Percentiles rank a stretch among this genome's conserved stretches.
Evolutionary conservation across 352 stramenopile genomes (phyloP).

Genomic region (Aphanomyces cochlioides): DNA sequence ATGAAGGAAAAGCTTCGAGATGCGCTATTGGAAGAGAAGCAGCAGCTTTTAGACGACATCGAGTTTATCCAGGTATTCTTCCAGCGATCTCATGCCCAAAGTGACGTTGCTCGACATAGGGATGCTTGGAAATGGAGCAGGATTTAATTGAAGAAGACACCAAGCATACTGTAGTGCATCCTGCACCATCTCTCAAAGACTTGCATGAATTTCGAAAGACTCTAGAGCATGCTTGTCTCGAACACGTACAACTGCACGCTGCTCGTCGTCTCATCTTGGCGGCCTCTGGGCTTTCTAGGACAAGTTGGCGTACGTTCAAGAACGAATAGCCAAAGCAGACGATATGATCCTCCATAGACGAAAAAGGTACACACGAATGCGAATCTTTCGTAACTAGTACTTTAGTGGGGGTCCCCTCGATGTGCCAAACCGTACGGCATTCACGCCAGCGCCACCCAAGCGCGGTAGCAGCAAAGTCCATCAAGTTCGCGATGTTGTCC

Average conservation of each 20-base stretch:
- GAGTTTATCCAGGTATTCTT: conserved; percentile 70
- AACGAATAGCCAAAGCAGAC: conserved; percentile 31
- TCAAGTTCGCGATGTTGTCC: conserved; percentile 65
- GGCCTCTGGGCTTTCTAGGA: conserved; percentile 32
- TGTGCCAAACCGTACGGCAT: neutral
- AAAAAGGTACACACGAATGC: conserved; percentile 33
- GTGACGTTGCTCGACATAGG: conserved; percentile 33
- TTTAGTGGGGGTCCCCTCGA: no score
- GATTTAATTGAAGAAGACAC: conserved; percentile 75
- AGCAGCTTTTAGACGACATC: conserved; percentile 72
- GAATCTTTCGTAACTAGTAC: neutral
- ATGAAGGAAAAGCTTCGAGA: conserved; percentile 59
- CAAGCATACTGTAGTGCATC: conserved; percentile 35
- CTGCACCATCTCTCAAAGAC: conserved; percentile 55
- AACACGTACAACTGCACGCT: conserved; percentile 38
- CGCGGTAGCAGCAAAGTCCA: conserved; percentile 42
- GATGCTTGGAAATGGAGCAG: conserved; percentile 82
- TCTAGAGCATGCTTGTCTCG: conserved; percentile 60
- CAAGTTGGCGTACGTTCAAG: conserved; percentile 39
- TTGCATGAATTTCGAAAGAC: conserved; percentile 54
- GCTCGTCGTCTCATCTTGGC: neutral
- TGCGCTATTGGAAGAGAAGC: conserved; percentile 52
- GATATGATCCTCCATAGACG: conserved; percentile 29
- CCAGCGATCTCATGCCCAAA: neutral
- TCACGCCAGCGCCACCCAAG: conserved; percentile 12